phyloP scores from a whole-genome alignment of 2,329 filamentous ascomycete genomes.

The Colletotrichum somersetense region DNA sequence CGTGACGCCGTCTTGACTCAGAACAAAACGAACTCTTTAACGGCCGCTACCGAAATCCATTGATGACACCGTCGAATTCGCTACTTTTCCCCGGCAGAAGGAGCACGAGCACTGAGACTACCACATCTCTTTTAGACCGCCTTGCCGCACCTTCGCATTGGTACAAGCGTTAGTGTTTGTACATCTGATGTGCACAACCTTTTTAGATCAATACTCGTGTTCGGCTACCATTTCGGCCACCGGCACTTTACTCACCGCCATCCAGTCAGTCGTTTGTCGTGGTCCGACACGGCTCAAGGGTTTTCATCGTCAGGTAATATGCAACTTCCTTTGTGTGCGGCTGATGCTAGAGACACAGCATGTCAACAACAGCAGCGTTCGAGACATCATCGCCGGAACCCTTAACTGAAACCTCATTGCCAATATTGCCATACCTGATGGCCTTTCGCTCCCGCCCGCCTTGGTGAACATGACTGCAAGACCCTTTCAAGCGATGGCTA shows the following conservation, averaged over 20 bases:
- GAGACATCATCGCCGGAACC: not conserved
- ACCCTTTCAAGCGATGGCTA: not conserved
- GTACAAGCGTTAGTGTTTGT: not conserved
- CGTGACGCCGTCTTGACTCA: conserved; percentile 33
- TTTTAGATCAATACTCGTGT: not conserved
- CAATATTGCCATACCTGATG: not conserved
- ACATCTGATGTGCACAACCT: conserved; percentile 3
- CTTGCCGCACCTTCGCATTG: not conserved
- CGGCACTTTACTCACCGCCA: not conserved
- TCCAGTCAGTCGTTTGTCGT: too few relatives aligned
- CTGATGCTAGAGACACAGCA: not conserved
- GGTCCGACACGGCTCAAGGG: not conserved
- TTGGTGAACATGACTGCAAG: not conserved
- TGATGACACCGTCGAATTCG: not conserved
- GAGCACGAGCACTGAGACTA: conserved; percentile 3
- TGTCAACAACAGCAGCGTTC: not conserved
- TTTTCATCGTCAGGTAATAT: not conserved
- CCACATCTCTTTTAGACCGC: conserved; percentile 12
- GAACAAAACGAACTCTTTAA: conserved; percentile 20
- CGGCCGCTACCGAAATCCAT: conserved; percentile 15
- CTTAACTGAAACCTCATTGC: not conserved
- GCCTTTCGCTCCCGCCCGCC: not conserved
- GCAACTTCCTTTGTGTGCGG: not conserved
- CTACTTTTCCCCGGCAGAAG: not conserved
- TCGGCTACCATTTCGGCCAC: not conserved